Evolutionary conservation across 768 basidiomycete species (phyloP).

Genomic region (Tylopilus sp.): DNA sequence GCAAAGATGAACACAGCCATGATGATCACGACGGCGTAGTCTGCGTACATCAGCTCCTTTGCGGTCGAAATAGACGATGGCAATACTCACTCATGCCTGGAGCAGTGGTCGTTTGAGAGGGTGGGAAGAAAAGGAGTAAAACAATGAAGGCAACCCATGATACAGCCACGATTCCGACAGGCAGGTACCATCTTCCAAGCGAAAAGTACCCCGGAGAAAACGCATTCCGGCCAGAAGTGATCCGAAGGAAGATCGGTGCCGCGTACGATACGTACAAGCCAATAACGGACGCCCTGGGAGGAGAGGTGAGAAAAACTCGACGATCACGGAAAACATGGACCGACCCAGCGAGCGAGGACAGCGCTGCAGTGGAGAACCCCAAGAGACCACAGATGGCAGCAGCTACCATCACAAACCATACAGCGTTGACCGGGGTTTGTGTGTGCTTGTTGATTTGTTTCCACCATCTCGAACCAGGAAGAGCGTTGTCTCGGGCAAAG

Average conservation of each 20-base stretch:
- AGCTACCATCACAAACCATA: conserved; percentile 64
- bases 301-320: background rate
- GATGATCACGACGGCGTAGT: conserved; percentile 68
- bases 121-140: conserved; percentile 57
- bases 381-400: conserved; percentile 59
- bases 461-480: conserved; percentile 71
- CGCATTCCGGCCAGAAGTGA: conserved; percentile 62
- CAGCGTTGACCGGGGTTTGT: conserved; percentile 71
- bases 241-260: conserved; percentile 64
- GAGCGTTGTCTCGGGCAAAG: conserved; percentile 69
- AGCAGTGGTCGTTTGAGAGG: conserved; percentile 37
- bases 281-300: conserved; percentile 61
- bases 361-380: conserved; percentile 61
- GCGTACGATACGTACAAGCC: conserved; percentile 66
- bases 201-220: conserved; percentile 58
- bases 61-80: background rate
- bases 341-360: conserved; percentile 67
- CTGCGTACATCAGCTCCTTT: conserved; percentile 31
- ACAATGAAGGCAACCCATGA: conserved; percentile 64
- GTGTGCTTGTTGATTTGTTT: conserved; percentile 56
- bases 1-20: conserved; percentile 64
- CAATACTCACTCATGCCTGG: conserved; percentile 53
- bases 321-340: conserved; percentile 5
- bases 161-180: conserved; percentile 58
- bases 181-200: conserved; percentile 58